Base-by-base conservation (phyloP, 2,329 filamentous ascomycete genomes). In the Microdochium paspali region DNA sequence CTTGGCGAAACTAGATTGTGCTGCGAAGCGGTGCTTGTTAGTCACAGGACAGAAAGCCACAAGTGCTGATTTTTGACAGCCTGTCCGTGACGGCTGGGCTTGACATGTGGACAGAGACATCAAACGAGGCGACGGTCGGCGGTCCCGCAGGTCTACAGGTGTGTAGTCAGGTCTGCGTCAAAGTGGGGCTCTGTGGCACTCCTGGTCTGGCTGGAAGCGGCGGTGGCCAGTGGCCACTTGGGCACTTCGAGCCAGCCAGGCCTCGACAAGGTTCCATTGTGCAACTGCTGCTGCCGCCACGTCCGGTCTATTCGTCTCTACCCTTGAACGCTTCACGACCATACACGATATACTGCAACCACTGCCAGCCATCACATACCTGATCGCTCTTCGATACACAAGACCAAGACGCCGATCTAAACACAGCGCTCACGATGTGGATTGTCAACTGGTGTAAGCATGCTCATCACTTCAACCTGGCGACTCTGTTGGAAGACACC, bases 361-460 rank as follows among this genome's bases (percentile, higher is more conserved):
- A 28, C 26, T 13, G 26, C 26, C 26, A 28, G 13, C 26, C 26
- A 28, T 7, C 20, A 46, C 47, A 35, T 48, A 46, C 43, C 44
- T 45, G 47, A 46, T 32, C 46, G 46, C 45, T n/a, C 50, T 44
- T 39, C 46, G 31, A 47, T 40, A 45, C n/a, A 3, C 44, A n/a
- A 30, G 46, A 13, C 43, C 24, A 24, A 18, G 35, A 5, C 18
- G 45, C 40, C 31, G 43, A 50, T 40, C 21, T 18, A 23, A 53
- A 50, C 31, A 45, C 56, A 51, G 50, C 12, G 18, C 55, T 57
- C 70, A 76, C 63, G 54, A 95, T 95, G 90, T 95, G 88, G 88
- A 86, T 95, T 68, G 72, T 95, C 66, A 90, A 91, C 80, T 95
- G 90, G 89, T 94, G 88, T 94, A 89, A 65, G 56, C 39, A 47